phyloP scores from a whole-genome alignment of 2,329 filamentous ascomycete genomes.

The Colletotrichum sp. region DNA sequence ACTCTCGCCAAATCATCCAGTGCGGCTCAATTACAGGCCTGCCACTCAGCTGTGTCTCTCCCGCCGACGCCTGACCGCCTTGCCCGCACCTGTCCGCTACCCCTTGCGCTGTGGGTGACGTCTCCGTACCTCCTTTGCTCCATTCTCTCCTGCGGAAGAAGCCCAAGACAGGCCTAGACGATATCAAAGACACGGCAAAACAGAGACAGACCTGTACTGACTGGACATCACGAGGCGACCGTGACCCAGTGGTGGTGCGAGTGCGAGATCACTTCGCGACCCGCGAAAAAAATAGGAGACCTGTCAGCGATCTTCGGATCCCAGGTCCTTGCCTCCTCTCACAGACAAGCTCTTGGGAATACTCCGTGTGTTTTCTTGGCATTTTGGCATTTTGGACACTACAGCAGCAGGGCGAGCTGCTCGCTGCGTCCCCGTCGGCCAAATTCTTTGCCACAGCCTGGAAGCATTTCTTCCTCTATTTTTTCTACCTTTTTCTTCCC shows the following conservation, averaged over 20 bases:
- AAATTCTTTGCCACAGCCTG: slow-evolving; percentile 6
- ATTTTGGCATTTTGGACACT: neutral
- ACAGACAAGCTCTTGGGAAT: slow-evolving; percentile 1
- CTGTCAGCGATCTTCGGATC: neutral
- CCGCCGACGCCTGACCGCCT: neutral
- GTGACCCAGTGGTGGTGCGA: neutral
- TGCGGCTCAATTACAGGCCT: slow-evolving; percentile 11
- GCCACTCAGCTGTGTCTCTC: neutral
- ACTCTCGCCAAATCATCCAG: neutral
- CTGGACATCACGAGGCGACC: neutral
- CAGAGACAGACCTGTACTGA: neutral
- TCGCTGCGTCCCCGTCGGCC: neutral
- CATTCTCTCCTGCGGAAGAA: neutral
- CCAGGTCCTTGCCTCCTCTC: neutral
- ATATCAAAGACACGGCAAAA: neutral
- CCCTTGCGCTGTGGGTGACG: neutral
- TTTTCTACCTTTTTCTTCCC: neutral
- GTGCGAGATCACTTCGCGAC: neutral
- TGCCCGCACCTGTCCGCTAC: neutral
- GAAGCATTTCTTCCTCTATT: neutral
- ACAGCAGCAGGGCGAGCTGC: neutral
- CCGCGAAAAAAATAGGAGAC: neutral
- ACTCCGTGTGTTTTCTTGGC: neutral
- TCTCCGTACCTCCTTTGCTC: neutral
- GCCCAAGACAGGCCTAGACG: slow-evolving; percentile 9